Base-by-base conservation (phyloP, 2,329 filamentous ascomycete genomes). In the Penicillium sp. region DNA sequence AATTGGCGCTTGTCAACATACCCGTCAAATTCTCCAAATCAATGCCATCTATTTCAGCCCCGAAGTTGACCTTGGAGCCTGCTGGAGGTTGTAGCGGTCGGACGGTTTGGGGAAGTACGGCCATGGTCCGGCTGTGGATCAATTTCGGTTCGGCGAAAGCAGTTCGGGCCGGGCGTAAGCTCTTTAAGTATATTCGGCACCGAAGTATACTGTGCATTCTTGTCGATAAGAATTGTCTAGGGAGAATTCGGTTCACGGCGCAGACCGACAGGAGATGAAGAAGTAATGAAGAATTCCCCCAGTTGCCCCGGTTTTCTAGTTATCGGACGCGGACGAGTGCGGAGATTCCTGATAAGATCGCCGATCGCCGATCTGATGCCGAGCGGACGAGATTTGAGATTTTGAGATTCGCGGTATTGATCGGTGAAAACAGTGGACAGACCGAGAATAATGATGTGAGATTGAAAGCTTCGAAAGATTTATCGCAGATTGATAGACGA, bases 11-110 rank as follows among this genome's bases (percentile, higher is more conserved):
- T 41, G 50, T 47, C 47, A 41, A 49, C 78, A 74, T 78, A 84
- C 81, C 80, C 44, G 75, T 79, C 40, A 88, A 69, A 46, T 80
- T 78, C 61, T 87, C 81, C 35, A 87, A 69, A 58, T 86, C 77
- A 32, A 78, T 72, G 40, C 82, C 79, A 32, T 73, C 70, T 53
- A 86, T 73, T 24, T 78, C 65, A 8, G 81, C 83, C 1, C 84
- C 84, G 48, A 88, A 84, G 61, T 82, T 74, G 51, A 82, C 70
- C 2, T 62, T 43, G 4, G 69, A 73, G 23, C 63, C 66, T 0
- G 56, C 32, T 3, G 64, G 58, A 6, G 58, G 56, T 2, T 57
- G 52, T 1, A 69, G 39, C 12, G 61, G 58, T 9, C 54, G 52
- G 6, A 68, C 58, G 7, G 57, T 57, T 18, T 49, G 54, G 13